Percentiles rank a stretch among this genome's conserved stretches.
Conservation (phyloP, 805 yeast genomes). For the Dipodascopsis tothii region DNA sequence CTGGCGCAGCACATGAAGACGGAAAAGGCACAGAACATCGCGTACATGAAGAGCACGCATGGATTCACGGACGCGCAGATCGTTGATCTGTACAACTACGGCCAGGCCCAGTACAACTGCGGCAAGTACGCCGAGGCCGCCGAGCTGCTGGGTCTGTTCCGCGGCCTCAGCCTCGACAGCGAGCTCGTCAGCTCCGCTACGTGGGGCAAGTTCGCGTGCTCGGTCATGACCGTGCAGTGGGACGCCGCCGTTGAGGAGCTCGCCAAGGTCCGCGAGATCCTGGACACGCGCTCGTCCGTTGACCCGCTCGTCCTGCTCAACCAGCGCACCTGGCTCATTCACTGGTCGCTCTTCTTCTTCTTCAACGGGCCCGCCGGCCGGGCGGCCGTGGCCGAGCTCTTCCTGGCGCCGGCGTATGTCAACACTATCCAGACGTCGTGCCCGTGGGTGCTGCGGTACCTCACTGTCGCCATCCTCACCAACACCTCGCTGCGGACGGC, state of each 20-base stretch:
- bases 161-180: slow-evolving; percentile 45
- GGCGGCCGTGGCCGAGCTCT: slow-evolving; percentile 49
- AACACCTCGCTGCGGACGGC: slow-evolving; percentile 10
- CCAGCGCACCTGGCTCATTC: slow-evolving; percentile 60
- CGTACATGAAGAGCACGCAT: slow-evolving; percentile 39
- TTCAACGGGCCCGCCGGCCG: slow-evolving; percentile 47
- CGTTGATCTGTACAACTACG: slow-evolving; percentile 48
- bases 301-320: slow-evolving; percentile 54
- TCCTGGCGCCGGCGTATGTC: slow-evolving; percentile 52
- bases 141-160: slow-evolving; percentile 50
- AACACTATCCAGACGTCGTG: slow-evolving; percentile 63
- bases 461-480: slow-evolving; percentile 52
- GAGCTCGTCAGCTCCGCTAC: slow-evolving; percentile 49
- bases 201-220: slow-evolving; percentile 64
- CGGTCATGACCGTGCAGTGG: slow-evolving; percentile 49
- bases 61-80: slow-evolving; percentile 39
- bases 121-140: slow-evolving; percentile 56
- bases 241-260: slow-evolving; percentile 48
- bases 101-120: slow-evolving; percentile 55
- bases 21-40: slow-evolving; percentile 49
- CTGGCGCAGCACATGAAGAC: slow-evolving; percentile 47
- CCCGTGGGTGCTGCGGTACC: slow-evolving; percentile 64
- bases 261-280: slow-evolving; percentile 47
- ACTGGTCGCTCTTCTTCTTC: slow-evolving; percentile 60
- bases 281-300: slow-evolving; percentile 45